phyloP scores from a whole-genome alignment of 2,329 filamentous ascomycete species.

The Colletotrichum magnum region DNA sequence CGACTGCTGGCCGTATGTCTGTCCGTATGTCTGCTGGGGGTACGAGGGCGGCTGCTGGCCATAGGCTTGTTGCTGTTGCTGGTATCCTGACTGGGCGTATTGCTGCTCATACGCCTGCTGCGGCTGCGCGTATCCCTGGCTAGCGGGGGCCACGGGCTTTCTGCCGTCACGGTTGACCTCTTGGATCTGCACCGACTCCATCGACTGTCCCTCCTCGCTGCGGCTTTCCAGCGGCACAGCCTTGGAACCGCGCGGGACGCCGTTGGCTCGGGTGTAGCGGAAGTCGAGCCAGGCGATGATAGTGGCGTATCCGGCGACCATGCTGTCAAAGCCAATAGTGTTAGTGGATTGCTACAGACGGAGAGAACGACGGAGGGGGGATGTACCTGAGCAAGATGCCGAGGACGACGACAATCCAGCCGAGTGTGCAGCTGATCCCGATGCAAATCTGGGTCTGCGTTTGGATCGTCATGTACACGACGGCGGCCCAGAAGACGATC shows the following conservation, averaged over 20 bases:
- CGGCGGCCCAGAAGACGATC: constrained; percentile 56
- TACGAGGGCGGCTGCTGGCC: background rate
- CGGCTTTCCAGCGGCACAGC: constrained; percentile 17
- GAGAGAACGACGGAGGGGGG: background rate
- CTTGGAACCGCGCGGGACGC: constrained; percentile 20
- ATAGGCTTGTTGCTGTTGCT: constrained; percentile 5
- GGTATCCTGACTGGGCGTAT: background rate
- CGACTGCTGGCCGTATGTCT: constrained; percentile 7
- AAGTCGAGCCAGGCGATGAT: constrained; percentile 36
- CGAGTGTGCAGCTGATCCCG: constrained; percentile 35
- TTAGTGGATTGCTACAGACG: background rate
- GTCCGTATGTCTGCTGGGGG: constrained; percentile 10
- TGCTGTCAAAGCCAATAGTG: constrained; percentile 1
- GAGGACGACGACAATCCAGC: constrained; percentile 32
- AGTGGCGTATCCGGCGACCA: constrained; percentile 26
- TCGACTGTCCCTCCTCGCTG: constrained; percentile 9
- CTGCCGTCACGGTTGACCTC: constrained; percentile 4
- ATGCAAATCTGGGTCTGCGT: constrained; percentile 26
- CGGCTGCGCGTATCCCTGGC: background rate
- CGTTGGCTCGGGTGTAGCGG: constrained; percentile 21
- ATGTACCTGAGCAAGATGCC: constrained; percentile 25
- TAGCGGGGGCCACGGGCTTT: background rate
- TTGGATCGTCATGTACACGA: constrained; percentile 44
- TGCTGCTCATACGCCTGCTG: background rate
- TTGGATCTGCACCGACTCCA: constrained; percentile 6